phyloP scores from a whole-genome alignment of 2,329 filamentous ascomycete genomes.

The Beauveria medogensis region DNA sequence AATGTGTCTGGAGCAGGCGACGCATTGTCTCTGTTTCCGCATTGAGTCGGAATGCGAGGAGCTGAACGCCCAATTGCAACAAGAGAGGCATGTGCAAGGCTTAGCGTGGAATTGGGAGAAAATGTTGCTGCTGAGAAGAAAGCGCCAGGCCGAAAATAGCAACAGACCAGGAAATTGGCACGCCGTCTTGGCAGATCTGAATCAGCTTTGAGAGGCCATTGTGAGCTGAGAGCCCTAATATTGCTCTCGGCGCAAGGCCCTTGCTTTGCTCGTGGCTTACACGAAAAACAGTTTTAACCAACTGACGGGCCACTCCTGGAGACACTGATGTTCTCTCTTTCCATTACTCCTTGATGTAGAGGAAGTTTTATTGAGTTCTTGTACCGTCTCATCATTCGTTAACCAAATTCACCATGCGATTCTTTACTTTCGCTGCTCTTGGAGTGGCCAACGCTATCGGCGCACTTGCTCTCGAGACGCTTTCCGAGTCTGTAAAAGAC shows the following conservation, averaged over 20 bases:
- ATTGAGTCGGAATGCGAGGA: slow-evolving; percentile 3
- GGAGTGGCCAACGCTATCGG: slow-evolving; percentile 1
- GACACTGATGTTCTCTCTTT: neutral
- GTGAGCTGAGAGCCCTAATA: neutral
- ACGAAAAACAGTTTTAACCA: neutral
- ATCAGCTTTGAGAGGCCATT: neutral
- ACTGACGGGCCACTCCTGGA: neutral
- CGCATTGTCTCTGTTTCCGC: neutral
- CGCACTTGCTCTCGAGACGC: slow-evolving; percentile 2
- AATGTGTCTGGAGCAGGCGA: neutral
- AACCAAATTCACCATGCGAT: neutral
- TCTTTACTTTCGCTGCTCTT: neutral
- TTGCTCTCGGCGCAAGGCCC: neutral
- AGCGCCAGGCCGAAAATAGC: neutral
- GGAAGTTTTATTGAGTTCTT: neutral
- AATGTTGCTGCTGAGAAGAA: neutral
- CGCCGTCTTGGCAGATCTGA: neutral
- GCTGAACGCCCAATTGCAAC: neutral
- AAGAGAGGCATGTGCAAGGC: neutral
- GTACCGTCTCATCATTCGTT: neutral
- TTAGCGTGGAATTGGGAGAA: neutral
- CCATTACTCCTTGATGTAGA: neutral
- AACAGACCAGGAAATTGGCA: neutral
- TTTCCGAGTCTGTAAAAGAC: slow-evolving; percentile 4
- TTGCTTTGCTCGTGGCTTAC: neutral